Evolutionary conservation across 2,329 filamentous ascomycete species (phyloP).

Genomic region (Hypocrella siamensis): DNA sequence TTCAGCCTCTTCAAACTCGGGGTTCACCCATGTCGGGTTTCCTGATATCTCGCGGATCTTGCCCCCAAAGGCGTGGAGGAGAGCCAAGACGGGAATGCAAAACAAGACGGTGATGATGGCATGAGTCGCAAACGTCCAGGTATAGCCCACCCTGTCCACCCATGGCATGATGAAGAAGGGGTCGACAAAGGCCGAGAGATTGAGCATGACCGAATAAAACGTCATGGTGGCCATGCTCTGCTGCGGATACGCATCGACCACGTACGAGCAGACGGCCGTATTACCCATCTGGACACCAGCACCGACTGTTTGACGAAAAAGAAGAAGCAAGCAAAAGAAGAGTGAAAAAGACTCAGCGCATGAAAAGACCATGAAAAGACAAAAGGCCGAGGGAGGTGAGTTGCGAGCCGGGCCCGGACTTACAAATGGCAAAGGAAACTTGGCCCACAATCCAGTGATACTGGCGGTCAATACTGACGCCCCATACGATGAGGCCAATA

Average conservation of each 20-base stretch:
- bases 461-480: slow-evolving; percentile 31
- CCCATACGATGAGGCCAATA: slow-evolving; percentile 37
- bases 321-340: not conserved
- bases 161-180: slow-evolving; percentile 34
- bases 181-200: slow-evolving; percentile 28
- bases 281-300: slow-evolving; percentile 42
- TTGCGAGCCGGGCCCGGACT: too few species aligned
- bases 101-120: slow-evolving; percentile 27
- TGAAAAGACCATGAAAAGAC: not conserved
- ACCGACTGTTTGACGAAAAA: slow-evolving; percentile 21
- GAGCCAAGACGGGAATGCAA: slow-evolving; percentile 19
- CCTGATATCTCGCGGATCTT: not conserved
- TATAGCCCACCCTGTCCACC: slow-evolving; percentile 27
- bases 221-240: slow-evolving; percentile 37
- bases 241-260: slow-evolving; percentile 38
- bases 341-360: not conserved
- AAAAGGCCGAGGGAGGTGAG: too few species aligned
- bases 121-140: slow-evolving; percentile 33
- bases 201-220: slow-evolving; percentile 38
- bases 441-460: slow-evolving; percentile 44
- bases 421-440: slow-evolving; percentile 35
- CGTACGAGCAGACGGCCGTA: slow-evolving; percentile 33
- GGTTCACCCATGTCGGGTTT: not conserved
- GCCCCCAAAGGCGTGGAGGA: slow-evolving; percentile 8
- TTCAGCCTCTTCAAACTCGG: slow-evolving; percentile 1